Conservation (phyloP, 495 filamentous ascomycete species). For the Glarea lozoyensis region DNA sequence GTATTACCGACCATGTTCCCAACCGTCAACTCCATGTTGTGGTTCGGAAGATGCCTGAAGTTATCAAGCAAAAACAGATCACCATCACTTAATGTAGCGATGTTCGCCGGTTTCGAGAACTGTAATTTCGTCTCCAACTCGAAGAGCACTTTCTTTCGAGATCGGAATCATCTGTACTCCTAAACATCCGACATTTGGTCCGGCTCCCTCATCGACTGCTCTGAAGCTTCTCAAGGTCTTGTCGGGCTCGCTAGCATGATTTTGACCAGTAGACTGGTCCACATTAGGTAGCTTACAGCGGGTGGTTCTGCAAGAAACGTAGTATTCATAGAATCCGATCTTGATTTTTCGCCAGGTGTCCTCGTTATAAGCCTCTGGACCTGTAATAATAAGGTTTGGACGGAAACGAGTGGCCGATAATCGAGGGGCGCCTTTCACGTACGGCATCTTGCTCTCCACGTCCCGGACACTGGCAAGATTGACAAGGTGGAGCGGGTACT, state of each 20-base stretch:
- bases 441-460: slow-evolving; percentile 46
- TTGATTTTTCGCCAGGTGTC: slow-evolving; percentile 70
- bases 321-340: slow-evolving; percentile 40
- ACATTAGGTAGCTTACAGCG: slow-evolving; percentile 83
- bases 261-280: slow-evolving; percentile 61
- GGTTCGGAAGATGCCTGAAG: no score
- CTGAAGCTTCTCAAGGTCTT: slow-evolving; percentile 59
- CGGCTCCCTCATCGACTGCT: slow-evolving; percentile 63
- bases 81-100: slow-evolving; percentile 43
- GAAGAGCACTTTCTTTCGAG: slow-evolving; percentile 34
- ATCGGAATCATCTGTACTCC: slow-evolving; percentile 78
- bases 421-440: slow-evolving; percentile 28
- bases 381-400: slow-evolving; percentile 71
- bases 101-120: slow-evolving; percentile 56
- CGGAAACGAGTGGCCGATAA: slow-evolving; percentile 69
- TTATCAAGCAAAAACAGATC: no score
- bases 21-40: no score
- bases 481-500: slow-evolving; percentile 78
- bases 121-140: slow-evolving; percentile 51
- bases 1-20: no score
- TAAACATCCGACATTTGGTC: slow-evolving; percentile 56
- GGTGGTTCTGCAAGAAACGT: slow-evolving; percentile 63
- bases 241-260: slow-evolving; percentile 66
- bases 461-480: slow-evolving; percentile 67
- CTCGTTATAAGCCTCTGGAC: slow-evolving; percentile 56